Evolutionary conservation across 371 early-diverging fungal genomes (phyloP), one percentile per base, ranked within the genome.

Genomic region (Mucor mucedo): DNA sequence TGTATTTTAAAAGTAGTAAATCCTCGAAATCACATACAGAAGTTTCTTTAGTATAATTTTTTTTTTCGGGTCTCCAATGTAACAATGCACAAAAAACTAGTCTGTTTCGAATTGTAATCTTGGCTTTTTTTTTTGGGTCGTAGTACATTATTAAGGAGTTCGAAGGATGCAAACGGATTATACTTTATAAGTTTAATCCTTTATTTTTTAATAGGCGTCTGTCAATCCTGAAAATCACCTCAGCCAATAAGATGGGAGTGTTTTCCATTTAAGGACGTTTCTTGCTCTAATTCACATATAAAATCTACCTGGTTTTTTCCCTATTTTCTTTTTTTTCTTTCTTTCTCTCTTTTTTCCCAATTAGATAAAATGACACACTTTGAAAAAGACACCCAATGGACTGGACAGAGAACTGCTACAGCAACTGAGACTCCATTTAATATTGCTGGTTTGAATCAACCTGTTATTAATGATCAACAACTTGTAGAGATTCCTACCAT

Each of bases 401-500:
- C 11, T 30, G 41, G 53, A 32, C 60, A 50, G 5, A 52, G 52
- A 53, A 52, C 42, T 21, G 44, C 52, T 21, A 42, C 33, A 35
- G 54, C 53, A 35, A 27, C 29, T 8, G 38, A 45, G 40, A 14
- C 14, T 28, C 55, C 59, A 27, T 56, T 52, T 27, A 42, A 57
- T 44, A 63, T 63, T 56, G 58, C 57, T 13, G 62, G 58, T 33
- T 47, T 57, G 11, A 66, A 27, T 5, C 56, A 66, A 27, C 57
- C 58, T 44, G 35, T 39, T 38, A 11, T 14, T 1, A 58, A 62
- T 49, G 68, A 67, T 16, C 62, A 62, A 29, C 62, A 62, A 48
- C 14, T 67, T 5, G 27, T 30, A 10, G 63, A 67, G 28, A 62
- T 63, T 6, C 60, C 68, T 33, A 52, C 56, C 28, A 63, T 68